phyloP scores from a whole-genome alignment of 2,329 filamentous ascomycete genomes.

The Sclerotinia glacialis region DNA sequence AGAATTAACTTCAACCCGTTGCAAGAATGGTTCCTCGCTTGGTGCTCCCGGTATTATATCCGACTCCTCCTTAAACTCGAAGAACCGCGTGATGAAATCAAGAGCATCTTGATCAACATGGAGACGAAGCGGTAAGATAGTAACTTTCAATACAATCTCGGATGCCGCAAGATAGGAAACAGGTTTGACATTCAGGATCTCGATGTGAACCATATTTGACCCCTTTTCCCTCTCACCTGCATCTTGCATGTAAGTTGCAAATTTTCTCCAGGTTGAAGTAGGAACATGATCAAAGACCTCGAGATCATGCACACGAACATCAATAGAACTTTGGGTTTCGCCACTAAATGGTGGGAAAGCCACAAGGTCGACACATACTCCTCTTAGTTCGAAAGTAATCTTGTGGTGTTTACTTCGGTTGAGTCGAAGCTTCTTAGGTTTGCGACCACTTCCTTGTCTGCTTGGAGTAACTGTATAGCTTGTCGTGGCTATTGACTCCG shows the following conservation, averaged over 20 bases:
- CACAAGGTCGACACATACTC: conserved; percentile 78
- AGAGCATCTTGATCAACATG: conserved; percentile 97
- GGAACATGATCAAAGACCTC: conserved; percentile 93
- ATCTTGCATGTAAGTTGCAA: conserved; percentile 88
- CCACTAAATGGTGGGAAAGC: conserved; percentile 72
- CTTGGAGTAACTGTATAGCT: conserved; percentile 60
- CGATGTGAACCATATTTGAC: conserved; percentile 85
- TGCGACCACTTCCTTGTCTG: conserved; percentile 44
- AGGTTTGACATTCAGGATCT: conserved; percentile 84
- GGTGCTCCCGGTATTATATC: conserved; percentile 54
- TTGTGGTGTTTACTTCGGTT: conserved; percentile 88
- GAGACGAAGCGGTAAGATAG: conserved; percentile 77
- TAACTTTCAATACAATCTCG: conserved; percentile 79
- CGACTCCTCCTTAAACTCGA: conserved; percentile 88
- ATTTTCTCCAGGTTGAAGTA: conserved; percentile 97
- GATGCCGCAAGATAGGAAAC: conserved; percentile 80
- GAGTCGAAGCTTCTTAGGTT: conserved; percentile 63
- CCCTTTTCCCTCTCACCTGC: conserved; percentile 82
- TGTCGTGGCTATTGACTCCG: conserved; percentile 81
- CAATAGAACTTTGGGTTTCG: conserved; percentile 84
- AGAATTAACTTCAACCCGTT: conserved; percentile 81
- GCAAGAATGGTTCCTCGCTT: conserved; percentile 79
- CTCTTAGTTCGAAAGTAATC: conserved; percentile 88
- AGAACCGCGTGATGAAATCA: conserved; percentile 95
- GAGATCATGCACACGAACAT: conserved; percentile 76